Conservation (phyloP, 257 asterid species). For the Nicotiana noctiflora region DNA sequence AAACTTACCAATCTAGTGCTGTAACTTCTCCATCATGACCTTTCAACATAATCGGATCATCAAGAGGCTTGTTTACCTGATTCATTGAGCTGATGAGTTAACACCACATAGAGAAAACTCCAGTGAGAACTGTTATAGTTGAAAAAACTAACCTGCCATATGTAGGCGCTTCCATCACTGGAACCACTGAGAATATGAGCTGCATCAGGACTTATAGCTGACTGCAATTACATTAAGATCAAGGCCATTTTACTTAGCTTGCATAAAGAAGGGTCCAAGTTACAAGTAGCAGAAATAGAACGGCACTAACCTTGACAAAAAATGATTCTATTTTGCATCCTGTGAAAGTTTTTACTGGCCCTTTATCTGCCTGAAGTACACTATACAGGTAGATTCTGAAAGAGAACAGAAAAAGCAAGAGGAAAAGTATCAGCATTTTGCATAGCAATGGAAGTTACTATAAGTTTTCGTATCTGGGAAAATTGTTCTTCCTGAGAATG, state of each 20-base stretch:
- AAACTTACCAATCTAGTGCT: slow-evolving; percentile 76
- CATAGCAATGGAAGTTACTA: not conserved
- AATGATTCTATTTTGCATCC: slow-evolving; percentile 74
- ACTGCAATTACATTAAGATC: slow-evolving; percentile 41
- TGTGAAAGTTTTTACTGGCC: slow-evolving; percentile 57
- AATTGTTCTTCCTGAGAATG: not conserved
- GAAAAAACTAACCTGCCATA: slow-evolving; percentile 64
- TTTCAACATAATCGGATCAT: slow-evolving; percentile 53
- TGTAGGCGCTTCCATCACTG: slow-evolving; percentile 87
- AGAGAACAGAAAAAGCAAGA: not conserved
- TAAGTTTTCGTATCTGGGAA: not conserved
- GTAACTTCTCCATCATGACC: slow-evolving; percentile 94
- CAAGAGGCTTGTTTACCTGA: slow-evolving; percentile 71
- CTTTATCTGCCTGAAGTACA: slow-evolving; percentile 75
- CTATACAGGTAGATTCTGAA: slow-evolving; percentile 80
- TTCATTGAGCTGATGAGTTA: slow-evolving; percentile 6
- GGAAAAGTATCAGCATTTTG: not conserved
- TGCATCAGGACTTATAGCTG: slow-evolving; percentile 84
- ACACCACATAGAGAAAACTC: not conserved
- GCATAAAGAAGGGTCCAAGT: not conserved
- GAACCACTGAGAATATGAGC: slow-evolving; percentile 94
- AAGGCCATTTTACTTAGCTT: not conserved
- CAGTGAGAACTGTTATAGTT: not conserved
- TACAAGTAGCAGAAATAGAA: not conserved
- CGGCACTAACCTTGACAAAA: slow-evolving; percentile 72